Evolutionary conservation across 2,329 filamentous ascomycete genomes (phyloP).

Genomic region (Zasmidium angulare): DNA sequence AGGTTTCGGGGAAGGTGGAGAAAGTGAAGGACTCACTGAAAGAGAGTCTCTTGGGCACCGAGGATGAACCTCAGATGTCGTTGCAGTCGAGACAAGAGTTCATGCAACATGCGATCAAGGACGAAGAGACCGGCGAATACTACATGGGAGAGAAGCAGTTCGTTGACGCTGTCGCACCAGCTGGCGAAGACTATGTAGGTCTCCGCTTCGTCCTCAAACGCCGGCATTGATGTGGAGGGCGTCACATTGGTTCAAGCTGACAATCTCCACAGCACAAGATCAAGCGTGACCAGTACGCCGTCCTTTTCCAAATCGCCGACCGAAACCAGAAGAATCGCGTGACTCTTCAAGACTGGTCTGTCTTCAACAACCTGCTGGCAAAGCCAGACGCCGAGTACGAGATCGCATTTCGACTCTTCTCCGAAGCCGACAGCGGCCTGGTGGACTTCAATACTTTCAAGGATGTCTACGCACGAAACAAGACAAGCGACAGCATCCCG

Average conservation of each 20-base stretch:
- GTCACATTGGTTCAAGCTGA: constrained; percentile 12
- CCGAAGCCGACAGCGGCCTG: constrained; percentile 75
- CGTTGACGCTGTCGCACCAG: constrained; percentile 83
- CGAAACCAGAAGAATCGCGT: constrained; percentile 71
- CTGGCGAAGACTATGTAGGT: constrained; percentile 80
- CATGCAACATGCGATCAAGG: constrained; percentile 70
- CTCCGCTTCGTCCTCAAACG: not conserved
- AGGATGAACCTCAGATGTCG: constrained; percentile 61
- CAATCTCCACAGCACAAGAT: constrained; percentile 78
- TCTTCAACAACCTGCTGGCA: constrained; percentile 88
- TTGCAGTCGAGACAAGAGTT: constrained; percentile 76
- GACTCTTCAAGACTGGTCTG: constrained; percentile 80
- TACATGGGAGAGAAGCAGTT: constrained; percentile 86
- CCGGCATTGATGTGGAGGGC: not conserved
- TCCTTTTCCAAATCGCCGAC: constrained; percentile 91
- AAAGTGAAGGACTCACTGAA: constrained; percentile 16
- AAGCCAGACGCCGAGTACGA: constrained; percentile 99
- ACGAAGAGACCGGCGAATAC: constrained; percentile 71
- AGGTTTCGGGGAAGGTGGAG: constrained; percentile 44
- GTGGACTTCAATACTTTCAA: constrained; percentile 91
- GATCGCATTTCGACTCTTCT: constrained; percentile 96
- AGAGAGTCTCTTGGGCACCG: constrained; percentile 62
- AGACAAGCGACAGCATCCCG: constrained; percentile 77
- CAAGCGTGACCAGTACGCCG: constrained; percentile 88
- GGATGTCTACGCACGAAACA: constrained; percentile 82